Conservation (phyloP, 768 basidiomycete species). For the Rhodotorula paludigena region DNA sequence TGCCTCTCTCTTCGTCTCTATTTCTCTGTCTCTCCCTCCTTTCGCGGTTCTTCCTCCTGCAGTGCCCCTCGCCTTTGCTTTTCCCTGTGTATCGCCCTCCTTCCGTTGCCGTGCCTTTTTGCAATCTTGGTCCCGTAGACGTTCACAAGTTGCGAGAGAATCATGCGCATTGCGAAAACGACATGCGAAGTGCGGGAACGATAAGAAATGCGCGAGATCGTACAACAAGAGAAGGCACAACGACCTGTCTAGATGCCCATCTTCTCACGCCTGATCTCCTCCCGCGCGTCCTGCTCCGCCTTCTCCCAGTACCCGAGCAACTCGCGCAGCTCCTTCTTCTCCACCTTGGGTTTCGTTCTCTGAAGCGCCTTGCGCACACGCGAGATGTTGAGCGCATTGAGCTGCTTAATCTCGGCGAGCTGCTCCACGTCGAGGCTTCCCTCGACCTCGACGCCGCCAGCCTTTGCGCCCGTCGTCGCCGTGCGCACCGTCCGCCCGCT, state of each 20-base stretch:
- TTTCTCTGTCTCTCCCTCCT: too few species aligned
- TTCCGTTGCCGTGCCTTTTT: too few species aligned
- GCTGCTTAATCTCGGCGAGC: constrained; percentile 3
- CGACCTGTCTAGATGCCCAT: too few species aligned
- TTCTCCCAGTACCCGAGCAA: constrained; percentile 1
- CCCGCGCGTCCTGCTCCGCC: not conserved
- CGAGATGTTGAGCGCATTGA: not conserved
- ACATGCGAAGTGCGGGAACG: too few species aligned
- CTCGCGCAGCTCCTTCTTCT: not conserved
- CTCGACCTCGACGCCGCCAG: not conserved
- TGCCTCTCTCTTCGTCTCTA: not conserved
- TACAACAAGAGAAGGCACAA: too few species aligned
- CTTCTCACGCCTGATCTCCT: too few species aligned
- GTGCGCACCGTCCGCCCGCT: not conserved
- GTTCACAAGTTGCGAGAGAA: too few species aligned
- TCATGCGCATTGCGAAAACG: too few species aligned
- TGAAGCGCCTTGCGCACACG: not conserved
- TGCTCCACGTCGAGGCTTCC: not conserved
- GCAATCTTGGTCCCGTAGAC: too few species aligned
- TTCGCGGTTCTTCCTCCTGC: not conserved
- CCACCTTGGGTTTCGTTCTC: not conserved
- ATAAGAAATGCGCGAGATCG: too few species aligned
- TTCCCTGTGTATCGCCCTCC: not conserved
- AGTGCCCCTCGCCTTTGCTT: not conserved
- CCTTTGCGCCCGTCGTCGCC: not conserved